Evolutionary conservation across 768 basidiomycete genomes (phyloP).

Genomic region (Mycena capillaripes): DNA sequence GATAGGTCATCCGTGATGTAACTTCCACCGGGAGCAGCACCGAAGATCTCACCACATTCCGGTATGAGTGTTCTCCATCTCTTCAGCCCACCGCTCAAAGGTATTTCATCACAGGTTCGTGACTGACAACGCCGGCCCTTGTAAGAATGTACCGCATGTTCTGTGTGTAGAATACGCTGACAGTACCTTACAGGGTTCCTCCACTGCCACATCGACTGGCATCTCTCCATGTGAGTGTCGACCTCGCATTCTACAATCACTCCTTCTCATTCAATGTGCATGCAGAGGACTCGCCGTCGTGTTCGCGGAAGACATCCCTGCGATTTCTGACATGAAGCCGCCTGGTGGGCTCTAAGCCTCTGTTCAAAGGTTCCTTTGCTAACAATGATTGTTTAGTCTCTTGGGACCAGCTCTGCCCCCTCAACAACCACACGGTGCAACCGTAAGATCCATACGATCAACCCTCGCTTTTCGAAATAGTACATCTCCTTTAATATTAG

Average conservation of each 20-base stretch:
- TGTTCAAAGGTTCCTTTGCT: background rate
- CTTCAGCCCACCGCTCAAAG: background rate
- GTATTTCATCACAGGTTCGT: conserved; percentile 25
- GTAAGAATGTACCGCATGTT: conserved; percentile 50
- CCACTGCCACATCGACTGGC: conserved; percentile 55
- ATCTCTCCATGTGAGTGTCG: conserved; percentile 48
- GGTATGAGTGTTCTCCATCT: conserved; percentile 40
- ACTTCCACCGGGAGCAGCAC: conserved; percentile 48
- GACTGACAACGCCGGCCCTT: conserved; percentile 53
- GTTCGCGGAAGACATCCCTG: conserved; percentile 30
- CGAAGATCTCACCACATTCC: conserved; percentile 50
- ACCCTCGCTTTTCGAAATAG: too few relatives aligned
- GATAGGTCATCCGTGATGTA: conserved; percentile 62
- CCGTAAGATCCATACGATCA: too few relatives aligned
- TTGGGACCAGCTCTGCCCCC: background rate
- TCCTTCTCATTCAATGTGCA: conserved; percentile 35
- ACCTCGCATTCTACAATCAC: conserved; percentile 32
- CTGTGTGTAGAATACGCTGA: background rate
- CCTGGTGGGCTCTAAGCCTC: conserved; percentile 12
- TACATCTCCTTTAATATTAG: too few relatives aligned
- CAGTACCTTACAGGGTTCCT: conserved; percentile 37
- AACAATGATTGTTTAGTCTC: background rate
- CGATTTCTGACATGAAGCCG: conserved; percentile 9
- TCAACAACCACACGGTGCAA: background rate
- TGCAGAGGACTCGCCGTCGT: conserved; percentile 38